phyloP scores from a whole-genome alignment of 441 rosid species.

The Isatis lusitanica region DNA sequence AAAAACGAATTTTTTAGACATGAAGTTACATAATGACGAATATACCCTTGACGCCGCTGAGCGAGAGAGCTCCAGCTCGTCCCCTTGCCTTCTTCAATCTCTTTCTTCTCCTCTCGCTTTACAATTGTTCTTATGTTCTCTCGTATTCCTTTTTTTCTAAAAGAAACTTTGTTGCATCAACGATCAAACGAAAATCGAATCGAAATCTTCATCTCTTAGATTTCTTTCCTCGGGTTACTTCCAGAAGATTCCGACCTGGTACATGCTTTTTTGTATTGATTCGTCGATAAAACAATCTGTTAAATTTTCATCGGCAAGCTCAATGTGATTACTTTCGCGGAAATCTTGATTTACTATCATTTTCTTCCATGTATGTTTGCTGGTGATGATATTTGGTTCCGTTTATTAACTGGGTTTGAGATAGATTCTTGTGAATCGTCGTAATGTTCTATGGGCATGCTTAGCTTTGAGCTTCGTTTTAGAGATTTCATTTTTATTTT shows the following conservation, averaged over 20 bases:
- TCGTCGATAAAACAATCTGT: background rate
- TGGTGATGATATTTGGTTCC: background rate
- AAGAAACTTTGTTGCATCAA: background rate
- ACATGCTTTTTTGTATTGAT: background rate
- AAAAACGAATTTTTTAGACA: background rate
- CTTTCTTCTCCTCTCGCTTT: slow-evolving; percentile 20
- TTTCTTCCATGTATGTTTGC: background rate
- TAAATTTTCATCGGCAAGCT: background rate
- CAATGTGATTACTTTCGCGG: slow-evolving; percentile 14
- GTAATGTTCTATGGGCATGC: background rate
- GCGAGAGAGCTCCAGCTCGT: slow-evolving; percentile 3
- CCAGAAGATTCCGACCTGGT: slow-evolving; percentile 20
- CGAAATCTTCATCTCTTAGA: background rate
- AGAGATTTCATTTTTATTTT: background rate
- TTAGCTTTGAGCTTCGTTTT: background rate
- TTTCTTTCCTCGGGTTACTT: slow-evolving; percentile 5
- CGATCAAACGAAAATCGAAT: slow-evolving; percentile 12
- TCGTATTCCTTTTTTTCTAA: background rate
- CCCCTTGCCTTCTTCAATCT: background rate
- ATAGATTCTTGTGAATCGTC: background rate
- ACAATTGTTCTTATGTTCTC: background rate
- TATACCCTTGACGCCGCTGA: slow-evolving; percentile 35
- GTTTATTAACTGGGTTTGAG: background rate
- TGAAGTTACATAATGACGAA: slow-evolving; percentile 33
- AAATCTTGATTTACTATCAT: background rate